Base-by-base conservation (phyloP, 371 early-diverging fungal genomes). In the Neoconidiobolus thromboides region DNA sequence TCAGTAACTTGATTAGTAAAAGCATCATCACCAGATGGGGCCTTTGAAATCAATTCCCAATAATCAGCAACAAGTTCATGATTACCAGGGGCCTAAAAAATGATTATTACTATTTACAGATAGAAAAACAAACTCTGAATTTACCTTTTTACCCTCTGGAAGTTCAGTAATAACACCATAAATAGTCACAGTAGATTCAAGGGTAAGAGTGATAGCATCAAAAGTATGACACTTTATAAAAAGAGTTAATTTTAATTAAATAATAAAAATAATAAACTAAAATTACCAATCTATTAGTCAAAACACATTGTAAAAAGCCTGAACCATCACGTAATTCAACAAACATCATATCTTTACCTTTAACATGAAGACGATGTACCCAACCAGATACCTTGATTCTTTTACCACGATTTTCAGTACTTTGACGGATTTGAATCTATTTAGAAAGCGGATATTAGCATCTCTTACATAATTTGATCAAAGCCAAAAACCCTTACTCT, bases 301-400 rank as follows among this genome's bases (percentile, higher is more conserved):
- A 72, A 46, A 96, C 83, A 72, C 92, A 90, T 72, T 98, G 98
- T 62, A 98, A 70, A 64, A 77, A 90, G 10, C 94, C 98, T 48
- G 89, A 77, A 50, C 98, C 98, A 69, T 98, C 98, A 62, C 98
- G 83, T 60, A 98, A 72, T 9, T 93, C 81, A 41, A 93, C 65
- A 68, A 97, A 96, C 78, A 83, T 85, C 86, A 97, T 85, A 75
- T 91, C 91, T 74, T 91, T 93, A 63, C 96, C 96, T 75, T 97
- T 96, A 42, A 85, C 86, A 63, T 96, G 89, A 62, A 86, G 76
- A 61, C 93, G 86, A 72, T 94, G 94, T 44, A 96, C 94, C 98
- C 98, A 97, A 58, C 95, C 98, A 49, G 79, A 83, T 2, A 96
- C 83, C 68, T 76, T 77, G 70, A 96, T 88, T 60, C 98, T 87